Base-by-base conservation (phyloP, 495 filamentous ascomycete genomes). In the Penicillium samsonianum region DNA sequence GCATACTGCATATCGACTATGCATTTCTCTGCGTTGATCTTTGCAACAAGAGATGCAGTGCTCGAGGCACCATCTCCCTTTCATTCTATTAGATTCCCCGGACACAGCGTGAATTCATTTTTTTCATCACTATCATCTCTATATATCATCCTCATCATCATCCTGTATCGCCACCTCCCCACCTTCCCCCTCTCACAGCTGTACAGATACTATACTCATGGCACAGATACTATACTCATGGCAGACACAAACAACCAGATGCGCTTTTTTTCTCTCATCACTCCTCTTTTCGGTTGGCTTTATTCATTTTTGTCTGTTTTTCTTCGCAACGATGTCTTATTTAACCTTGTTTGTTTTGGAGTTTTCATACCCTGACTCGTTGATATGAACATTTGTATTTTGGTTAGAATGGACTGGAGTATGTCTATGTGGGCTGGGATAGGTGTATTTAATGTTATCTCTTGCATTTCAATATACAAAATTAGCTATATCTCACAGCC, bases 81-180 rank as follows among this genome's bases (percentile, higher is more conserved):
- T 56, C 50, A 46, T 63, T 59, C 46, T 63, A 62, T 57, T 71
- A 67, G 65, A 67, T 70, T 72, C 64, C 65, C 66, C 60, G 58
- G 57, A 40, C 59, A 57, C 63, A 70, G 62, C 66, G 62, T 57
- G 56, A 58, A 58, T 57, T 57, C 22, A 50, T 55, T 45, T 49
- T 35, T 48, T 30, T 57, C 59, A 35, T 33, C 60, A 35, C 28
- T 41, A 58, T 46, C 17, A 56, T 47, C 10, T 38, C n/a, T 38
- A 38, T 17, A 28, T 54, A 52, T 53, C 25, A 44, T 61, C 41
- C 5, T 57, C 45, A 28, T 7, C 5, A 28, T 28, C 30, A 33
- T 33, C 10, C 0, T 33, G 30, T 22, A 41, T 62, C 33, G 6
- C 17, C 56, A 20, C 23, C 3, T 28, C 26, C 11, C 33, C 4